Evolutionary conservation across 202 grass and related monocot genomes (phyloP).

Genomic region (Panicum hallii): DNA sequence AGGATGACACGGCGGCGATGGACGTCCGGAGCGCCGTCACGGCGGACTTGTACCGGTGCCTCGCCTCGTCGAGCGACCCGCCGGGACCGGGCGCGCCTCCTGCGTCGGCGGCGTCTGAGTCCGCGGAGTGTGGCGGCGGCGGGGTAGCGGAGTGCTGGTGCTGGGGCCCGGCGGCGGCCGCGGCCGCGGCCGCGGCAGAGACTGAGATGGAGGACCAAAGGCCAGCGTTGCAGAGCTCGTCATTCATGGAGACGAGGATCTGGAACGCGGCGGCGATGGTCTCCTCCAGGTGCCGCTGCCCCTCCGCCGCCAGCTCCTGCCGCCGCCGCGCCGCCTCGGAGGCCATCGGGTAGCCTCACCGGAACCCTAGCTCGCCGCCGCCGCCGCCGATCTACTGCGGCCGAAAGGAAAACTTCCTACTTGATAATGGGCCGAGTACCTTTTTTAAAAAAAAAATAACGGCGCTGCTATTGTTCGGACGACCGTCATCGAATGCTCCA

Average conservation of each 20-base stretch:
- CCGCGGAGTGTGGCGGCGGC: constrained; percentile 32
- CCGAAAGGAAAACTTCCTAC: too few relatives aligned
- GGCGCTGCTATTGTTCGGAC: too few relatives aligned
- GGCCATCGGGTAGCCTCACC: constrained; percentile 38
- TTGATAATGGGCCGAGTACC: too few relatives aligned
- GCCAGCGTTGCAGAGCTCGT: constrained; percentile 96
- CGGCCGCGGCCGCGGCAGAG: constrained; percentile 7
- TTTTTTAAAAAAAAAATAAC: too few relatives aligned
- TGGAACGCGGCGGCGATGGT: constrained; percentile 87
- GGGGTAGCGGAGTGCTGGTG: constrained; percentile 33
- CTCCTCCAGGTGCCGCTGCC: constrained; percentile 87
- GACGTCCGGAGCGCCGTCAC: constrained; percentile 65
- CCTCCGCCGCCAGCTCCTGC: constrained; percentile 81
- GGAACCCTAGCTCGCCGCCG: constrained; percentile 45
- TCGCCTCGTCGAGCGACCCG: constrained; percentile 89
- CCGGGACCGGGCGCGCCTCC: constrained; percentile 53
- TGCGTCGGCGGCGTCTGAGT: constrained; percentile 50
- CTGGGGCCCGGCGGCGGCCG: constrained; percentile 19
- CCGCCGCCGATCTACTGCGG: not conserved
- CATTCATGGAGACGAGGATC: constrained; percentile 99
- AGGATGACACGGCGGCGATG: constrained; percentile 65
- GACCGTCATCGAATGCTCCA: too few relatives aligned
- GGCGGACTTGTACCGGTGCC: constrained; percentile 84
- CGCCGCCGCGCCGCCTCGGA: constrained; percentile 55
- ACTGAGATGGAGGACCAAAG: constrained; percentile 72